A percentile compares a stretch with the other conserved stretches of the same genome.
Evolutionary conservation across 371 early-diverging fungal species (phyloP).

Genomic region (Mortierella sp.): DNA sequence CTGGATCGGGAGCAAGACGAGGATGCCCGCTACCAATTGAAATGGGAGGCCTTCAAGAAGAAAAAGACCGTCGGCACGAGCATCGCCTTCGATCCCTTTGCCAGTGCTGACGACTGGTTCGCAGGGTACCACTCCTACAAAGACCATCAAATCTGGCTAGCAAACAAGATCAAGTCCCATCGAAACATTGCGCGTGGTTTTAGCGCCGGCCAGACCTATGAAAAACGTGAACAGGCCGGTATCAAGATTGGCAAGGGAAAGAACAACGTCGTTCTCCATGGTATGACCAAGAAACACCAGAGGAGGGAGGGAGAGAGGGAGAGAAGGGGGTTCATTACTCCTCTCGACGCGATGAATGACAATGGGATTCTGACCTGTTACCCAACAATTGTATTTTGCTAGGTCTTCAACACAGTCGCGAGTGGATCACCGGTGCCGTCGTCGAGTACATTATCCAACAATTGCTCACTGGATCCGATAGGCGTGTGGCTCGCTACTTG

Average conservation of each 20-base stretch:
- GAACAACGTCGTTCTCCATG: conserved; percentile 40
- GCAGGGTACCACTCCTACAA: conserved; percentile 35
- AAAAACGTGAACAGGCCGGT: conserved; percentile 34
- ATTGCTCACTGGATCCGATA: conserved; percentile 32
- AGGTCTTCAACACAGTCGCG: conserved; percentile 32
- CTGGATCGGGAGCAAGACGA: conserved; percentile 19
- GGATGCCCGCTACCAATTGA: conserved; percentile 12
- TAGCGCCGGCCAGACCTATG: conserved; percentile 34
- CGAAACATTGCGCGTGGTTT: conserved; percentile 19
- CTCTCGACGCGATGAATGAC: too few relatives aligned
- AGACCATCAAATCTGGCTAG: conserved; percentile 31
- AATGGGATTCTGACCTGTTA: too few relatives aligned
- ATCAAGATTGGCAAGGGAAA: conserved; percentile 46
- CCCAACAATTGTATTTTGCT: too few relatives aligned
- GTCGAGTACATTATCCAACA: conserved; percentile 38
- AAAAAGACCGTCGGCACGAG: neutral
- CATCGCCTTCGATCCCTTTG: neutral
- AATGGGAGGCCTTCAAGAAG: conserved; percentile 13
- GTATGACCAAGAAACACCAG: neutral
- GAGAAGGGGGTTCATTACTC: too few relatives aligned
- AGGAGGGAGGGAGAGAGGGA: too few relatives aligned
- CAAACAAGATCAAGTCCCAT: conserved; percentile 23
- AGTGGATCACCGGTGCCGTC: conserved; percentile 37
- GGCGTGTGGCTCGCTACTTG: conserved; percentile 39
- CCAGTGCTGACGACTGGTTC: conserved; percentile 31